These are phyloP conservation scores for Pezicula neosporulosa DNA, from an alignment of 2,329 filamentous ascomycete species.

Conservation along the genomic window DNA sequence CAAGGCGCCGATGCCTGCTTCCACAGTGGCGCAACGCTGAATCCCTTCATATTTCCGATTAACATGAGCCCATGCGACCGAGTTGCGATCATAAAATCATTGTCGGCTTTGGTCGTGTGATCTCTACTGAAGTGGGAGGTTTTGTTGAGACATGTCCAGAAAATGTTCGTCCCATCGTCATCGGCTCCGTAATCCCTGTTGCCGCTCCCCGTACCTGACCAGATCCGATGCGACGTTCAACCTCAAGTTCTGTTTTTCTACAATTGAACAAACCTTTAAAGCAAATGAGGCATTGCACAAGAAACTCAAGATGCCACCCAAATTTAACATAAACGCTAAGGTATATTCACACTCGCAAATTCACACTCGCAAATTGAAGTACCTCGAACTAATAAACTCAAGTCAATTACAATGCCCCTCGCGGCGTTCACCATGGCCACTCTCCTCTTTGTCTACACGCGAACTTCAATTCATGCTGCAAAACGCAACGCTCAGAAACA, in stretches of 20 bases:
- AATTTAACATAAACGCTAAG: slow-evolving; percentile 25
- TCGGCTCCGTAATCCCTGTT: not conserved
- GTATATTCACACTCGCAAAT: slow-evolving; percentile 4
- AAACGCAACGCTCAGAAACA: slow-evolving; percentile 61
- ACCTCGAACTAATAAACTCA: not conserved
- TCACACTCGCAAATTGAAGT: not conserved
- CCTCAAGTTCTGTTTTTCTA: not conserved
- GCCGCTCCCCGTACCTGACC: not conserved
- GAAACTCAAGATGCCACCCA: slow-evolving; percentile 15
- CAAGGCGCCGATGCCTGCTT: slow-evolving; percentile 12
- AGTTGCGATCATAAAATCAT: slow-evolving; percentile 6
- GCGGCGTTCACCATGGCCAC: slow-evolving; percentile 53
- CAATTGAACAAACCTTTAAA: not conserved
- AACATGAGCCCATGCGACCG: not conserved
- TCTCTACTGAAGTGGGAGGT: not conserved
- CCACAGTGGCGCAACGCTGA: slow-evolving; percentile 15
- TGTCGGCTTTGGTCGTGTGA: not conserved
- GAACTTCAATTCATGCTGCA: slow-evolving; percentile 62
- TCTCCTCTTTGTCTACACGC: slow-evolving; percentile 53
- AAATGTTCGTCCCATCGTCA: not conserved
- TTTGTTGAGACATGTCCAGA: not conserved
- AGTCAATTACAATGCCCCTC: slow-evolving; percentile 41
- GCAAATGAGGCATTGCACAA: not conserved
- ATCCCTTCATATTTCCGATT: slow-evolving; percentile 19
- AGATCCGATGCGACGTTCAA: not conserved